Base-by-base conservation (phyloP, 2,329 filamentous ascomycete species). In the Venturia carpophila region DNA sequence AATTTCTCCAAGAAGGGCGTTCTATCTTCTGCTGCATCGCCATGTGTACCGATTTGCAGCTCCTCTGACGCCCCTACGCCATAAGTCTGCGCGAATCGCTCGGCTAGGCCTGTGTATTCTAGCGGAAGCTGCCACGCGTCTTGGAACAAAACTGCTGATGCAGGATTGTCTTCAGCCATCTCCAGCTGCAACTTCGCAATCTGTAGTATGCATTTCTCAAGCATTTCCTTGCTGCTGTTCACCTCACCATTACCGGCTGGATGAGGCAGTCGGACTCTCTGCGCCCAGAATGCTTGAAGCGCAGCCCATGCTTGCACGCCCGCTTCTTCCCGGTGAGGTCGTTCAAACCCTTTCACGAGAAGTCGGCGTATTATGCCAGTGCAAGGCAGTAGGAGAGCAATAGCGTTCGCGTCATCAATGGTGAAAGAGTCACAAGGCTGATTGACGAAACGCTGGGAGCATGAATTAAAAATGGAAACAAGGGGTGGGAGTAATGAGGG, bases 151-250 rank as follows among this genome's bases (percentile, higher is more conserved):
- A 86, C 81, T 19, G 96, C 78, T 1, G 91, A 92, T 71, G 90
- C 87, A 1, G 92, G 91, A 73, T 96, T 92, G 5, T 81, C 78
- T 62, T 85, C 85, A 1, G 91, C 86, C 87, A 97, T 93, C 65
- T 91, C 87, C 47, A 95, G 82, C 73, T 97, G 94, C 3, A 99
- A 79, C 75, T 97, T 99, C 3, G 92, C 87, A 62, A 97, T 87
- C 72, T 97, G 92, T 52, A 97, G 78, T 1, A 66, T 27, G 43
- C 24, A 41, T 58, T 66, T 66, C 21, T 56, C 60, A 9, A 66
- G 60, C 68, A 82, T 58, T 58, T 13, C 41, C 30, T 42, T 56
- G 21, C 63, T 64, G 37, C 42, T 52, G 11, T 58, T 64, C 39
- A 34, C 10, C 47, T 56, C 63, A 19, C 55, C 56, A 47, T 37